Percentiles rank a stretch among this genome's conserved stretches.
Evolutionary conservation across 2,329 filamentous ascomycete genomes (phyloP).

Genomic region (Diaporthe aspalathi): DNA sequence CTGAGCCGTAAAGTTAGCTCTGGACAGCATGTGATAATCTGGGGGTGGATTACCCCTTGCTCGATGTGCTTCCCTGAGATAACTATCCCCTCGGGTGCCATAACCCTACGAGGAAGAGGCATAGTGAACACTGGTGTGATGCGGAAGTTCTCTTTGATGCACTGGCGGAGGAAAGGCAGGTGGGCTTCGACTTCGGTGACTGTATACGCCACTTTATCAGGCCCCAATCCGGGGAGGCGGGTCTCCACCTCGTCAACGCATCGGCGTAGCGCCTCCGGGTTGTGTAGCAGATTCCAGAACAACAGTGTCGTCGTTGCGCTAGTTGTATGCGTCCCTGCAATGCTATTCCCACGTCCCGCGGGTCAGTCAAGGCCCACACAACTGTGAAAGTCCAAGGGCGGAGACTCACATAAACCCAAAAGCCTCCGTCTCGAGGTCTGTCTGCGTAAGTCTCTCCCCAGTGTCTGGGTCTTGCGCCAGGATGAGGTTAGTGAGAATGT

Average conservation of each 20-base stretch:
- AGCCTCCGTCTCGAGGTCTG: constrained; percentile 42
- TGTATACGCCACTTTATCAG: not conserved
- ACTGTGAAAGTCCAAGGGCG: too few relatives aligned
- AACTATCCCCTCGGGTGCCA: not conserved
- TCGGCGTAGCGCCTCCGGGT: not conserved
- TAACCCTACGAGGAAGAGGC: constrained; percentile 10
- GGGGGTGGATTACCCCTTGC: not conserved
- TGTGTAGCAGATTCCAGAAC: constrained; percentile 13
- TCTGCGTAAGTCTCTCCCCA: constrained; percentile 45
- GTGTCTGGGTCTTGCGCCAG: constrained; percentile 51
- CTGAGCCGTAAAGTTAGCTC: constrained; percentile 36
- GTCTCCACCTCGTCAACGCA: not conserved
- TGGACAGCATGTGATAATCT: not conserved
- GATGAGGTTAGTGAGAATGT: constrained; percentile 51
- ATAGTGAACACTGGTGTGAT: constrained; percentile 11
- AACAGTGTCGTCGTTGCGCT: constrained; percentile 9
- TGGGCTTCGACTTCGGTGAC: constrained; percentile 14
- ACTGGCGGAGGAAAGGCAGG: constrained; percentile 5
- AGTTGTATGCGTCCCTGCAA: constrained; percentile 13
- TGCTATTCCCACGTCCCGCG: not conserved
- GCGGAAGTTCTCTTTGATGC: constrained; percentile 5
- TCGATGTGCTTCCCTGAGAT: not conserved
- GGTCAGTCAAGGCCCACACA: not conserved
- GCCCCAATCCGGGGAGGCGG: not conserved
- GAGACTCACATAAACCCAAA: constrained; percentile 12